phyloP scores from a whole-genome alignment of 1,284 basidiomycete genomes.

The Moniliophthora roreri region DNA sequence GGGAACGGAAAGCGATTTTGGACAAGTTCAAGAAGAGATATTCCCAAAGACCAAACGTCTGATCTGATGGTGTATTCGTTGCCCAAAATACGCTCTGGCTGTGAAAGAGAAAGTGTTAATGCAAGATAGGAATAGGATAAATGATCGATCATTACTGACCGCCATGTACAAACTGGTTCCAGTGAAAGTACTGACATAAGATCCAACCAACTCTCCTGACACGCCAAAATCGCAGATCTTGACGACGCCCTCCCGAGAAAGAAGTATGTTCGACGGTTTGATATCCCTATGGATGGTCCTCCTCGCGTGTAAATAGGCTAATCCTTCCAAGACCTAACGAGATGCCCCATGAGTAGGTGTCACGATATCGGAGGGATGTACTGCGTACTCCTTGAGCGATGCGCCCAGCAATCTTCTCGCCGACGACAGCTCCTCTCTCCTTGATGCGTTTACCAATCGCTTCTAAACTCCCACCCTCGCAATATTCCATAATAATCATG shows the following conservation, averaged over 20 bases:
- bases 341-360: constrained; percentile 11
- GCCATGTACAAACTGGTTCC: constrained; percentile 99
- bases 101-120: constrained; percentile 7
- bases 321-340: constrained; percentile 80
- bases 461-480: constrained; percentile 90
- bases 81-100: constrained; percentile 94
- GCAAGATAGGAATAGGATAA: constrained; percentile 15
- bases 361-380: constrained; percentile 7
- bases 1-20: constrained; percentile 97
- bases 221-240: constrained; percentile 97
- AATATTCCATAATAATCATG: constrained; percentile 94
- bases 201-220: constrained; percentile 91
- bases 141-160: constrained; percentile 48
- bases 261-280: constrained; percentile 94
- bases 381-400: constrained; percentile 83
- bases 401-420: constrained; percentile 90
- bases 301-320: constrained; percentile 89
- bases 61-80: constrained; percentile 90
- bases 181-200: constrained; percentile 92
- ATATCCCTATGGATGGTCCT: constrained; percentile 97
- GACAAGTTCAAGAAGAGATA: constrained; percentile 91
- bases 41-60: constrained; percentile 98
- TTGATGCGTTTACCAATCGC: constrained; percentile 85
- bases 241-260: constrained; percentile 84
- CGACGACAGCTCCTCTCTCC: constrained; percentile 77